Base-by-base conservation (phyloP, 805 yeast genomes). In the Teunomyces panamensis region DNA sequence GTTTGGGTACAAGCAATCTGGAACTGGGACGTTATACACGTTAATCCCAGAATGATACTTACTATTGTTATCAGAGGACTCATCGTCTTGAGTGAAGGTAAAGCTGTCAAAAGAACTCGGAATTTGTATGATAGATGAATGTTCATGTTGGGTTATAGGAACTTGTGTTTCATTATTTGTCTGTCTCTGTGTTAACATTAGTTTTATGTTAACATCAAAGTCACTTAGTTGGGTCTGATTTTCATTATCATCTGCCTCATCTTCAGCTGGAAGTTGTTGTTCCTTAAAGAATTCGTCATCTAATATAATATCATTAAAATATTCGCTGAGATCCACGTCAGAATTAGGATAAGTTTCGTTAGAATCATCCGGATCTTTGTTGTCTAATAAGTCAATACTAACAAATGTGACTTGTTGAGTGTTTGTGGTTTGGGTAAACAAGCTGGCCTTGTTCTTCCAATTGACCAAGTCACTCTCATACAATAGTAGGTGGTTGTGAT, bases 21-120 rank as follows among this genome's bases (percentile, higher is more conserved):
- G 68, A 1, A 58, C 37, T 1, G 37, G 28, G 4, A 58, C 51
- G 37, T 68, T 71, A 48, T 50, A 65, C 1, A 53, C 48, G 32
- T 52, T 16, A 1, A 36, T 39, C 1, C 48, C 48, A 13, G 10
- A 16, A 28, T 41, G 27, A 10, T 20, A 28, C n/a, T 41, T 24
- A 9, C 10, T 13, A 14, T 16, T 13, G 20, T 28, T 5, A 8
- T 28, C 24, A 29, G 26, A 20, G 9, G 34, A 16, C 6, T 16
- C 28, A 27, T 36, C 42, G 14, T 42, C 44, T 6, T 20, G 35
- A 11, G 45, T 42, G 10, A 42, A 42, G 17, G 45, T 30, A 30
- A 42, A 30, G 17, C 10, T 20, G 8, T 53, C 50, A 28, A 51
- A 55, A 2, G 60, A 56, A 16, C 55, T 50, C 11, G 58, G 55